These are phyloP conservation scores for Ustilago tritici DNA, from an alignment of 1,284 basidiomycete species.

Conservation along the genomic window DNA sequence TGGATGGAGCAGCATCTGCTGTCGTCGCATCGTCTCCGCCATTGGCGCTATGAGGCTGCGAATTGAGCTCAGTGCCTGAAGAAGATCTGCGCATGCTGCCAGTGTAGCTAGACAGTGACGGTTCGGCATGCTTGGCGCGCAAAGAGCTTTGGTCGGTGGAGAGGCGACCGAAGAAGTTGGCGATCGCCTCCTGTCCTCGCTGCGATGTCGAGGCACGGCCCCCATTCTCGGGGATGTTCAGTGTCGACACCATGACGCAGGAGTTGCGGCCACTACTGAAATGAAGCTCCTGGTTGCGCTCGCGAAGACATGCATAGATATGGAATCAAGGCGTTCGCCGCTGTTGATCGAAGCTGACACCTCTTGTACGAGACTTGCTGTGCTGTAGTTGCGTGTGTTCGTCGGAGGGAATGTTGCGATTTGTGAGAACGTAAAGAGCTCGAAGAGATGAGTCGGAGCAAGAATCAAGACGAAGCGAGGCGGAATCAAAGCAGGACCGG, in stretches of 20 bases:
- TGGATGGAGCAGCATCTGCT: slow-evolving; percentile 8
- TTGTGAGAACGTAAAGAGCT: not conserved
- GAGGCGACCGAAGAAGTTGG: slow-evolving; percentile 45
- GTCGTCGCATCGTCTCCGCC: slow-evolving; percentile 15
- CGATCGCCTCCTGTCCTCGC: slow-evolving; percentile 42
- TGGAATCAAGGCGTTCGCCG: not conserved
- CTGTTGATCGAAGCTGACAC: slow-evolving; percentile 10
- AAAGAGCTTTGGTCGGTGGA: slow-evolving; percentile 33
- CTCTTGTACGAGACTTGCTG: not conserved
- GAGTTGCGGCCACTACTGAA: not conserved
- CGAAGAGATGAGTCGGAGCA: not conserved
- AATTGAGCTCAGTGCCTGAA: slow-evolving; percentile 32
- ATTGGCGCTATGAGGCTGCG: slow-evolving; percentile 33
- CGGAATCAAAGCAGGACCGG: not conserved
- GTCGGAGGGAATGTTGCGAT: not conserved
- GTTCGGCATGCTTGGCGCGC: slow-evolving; percentile 22
- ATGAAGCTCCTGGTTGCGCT: not conserved
- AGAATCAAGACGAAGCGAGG: not conserved
- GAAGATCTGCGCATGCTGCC: slow-evolving; percentile 41
- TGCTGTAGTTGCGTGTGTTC: not conserved
- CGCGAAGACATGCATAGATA: slow-evolving; percentile 6
- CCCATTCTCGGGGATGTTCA: slow-evolving; percentile 12
- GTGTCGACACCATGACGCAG: slow-evolving; percentile 24
- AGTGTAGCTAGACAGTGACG: slow-evolving; percentile 35
- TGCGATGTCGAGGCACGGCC: slow-evolving; percentile 26